phyloP scores from a whole-genome alignment of 345 rosid species.

The Hevea brasiliensis region DNA sequence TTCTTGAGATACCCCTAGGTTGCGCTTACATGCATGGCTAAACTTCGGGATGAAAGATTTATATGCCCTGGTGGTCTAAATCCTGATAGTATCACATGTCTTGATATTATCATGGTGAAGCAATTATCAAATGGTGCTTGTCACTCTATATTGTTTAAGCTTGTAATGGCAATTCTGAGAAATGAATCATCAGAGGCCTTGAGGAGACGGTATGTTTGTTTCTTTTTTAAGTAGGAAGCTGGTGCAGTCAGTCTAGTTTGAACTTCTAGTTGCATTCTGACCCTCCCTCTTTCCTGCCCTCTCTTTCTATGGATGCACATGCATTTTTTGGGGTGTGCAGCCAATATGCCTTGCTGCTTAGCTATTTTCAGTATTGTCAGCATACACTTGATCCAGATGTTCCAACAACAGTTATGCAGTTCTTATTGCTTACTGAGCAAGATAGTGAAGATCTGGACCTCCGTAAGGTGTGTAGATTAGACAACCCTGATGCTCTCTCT shows the following conservation, averaged over 20 bases:
- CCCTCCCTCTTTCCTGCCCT: conserved; percentile 18
- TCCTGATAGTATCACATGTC: conserved; percentile 75
- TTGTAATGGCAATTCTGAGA: conserved; percentile 77
- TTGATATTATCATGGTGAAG: conserved; percentile 76
- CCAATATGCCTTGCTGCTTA: conserved; percentile 87
- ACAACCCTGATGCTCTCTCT: conserved; percentile 5
- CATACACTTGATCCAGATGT: conserved; percentile 83
- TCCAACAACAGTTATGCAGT: conserved; percentile 74
- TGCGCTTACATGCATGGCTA: conserved; percentile 97
- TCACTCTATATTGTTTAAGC: conserved; percentile 78
- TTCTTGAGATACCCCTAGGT: conserved; percentile 50
- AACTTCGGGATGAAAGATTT: conserved; percentile 86
- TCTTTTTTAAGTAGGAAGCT: conserved; percentile 14
- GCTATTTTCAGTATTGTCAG: conserved; percentile 93
- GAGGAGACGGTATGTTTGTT: conserved; percentile 92
- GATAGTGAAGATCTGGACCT: conserved; percentile 89
- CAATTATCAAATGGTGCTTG: conserved; percentile 93
- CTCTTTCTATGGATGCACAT: conserved; percentile 4
- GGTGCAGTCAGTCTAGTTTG: conserved; percentile 15
- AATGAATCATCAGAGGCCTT: conserved; percentile 91
- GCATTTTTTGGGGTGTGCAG: conserved; percentile 33
- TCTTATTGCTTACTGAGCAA: conserved; percentile 70
- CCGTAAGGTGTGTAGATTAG: conserved; percentile 50
- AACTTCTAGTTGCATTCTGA: conserved; percentile 17
- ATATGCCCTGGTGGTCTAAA: conserved; percentile 56